A percentile compares a stretch with the other conserved stretches of the same genome.
Evolutionary conservation across 345 rosid species (phyloP).

Genomic region (Eucalyptus guilfoylei): DNA sequence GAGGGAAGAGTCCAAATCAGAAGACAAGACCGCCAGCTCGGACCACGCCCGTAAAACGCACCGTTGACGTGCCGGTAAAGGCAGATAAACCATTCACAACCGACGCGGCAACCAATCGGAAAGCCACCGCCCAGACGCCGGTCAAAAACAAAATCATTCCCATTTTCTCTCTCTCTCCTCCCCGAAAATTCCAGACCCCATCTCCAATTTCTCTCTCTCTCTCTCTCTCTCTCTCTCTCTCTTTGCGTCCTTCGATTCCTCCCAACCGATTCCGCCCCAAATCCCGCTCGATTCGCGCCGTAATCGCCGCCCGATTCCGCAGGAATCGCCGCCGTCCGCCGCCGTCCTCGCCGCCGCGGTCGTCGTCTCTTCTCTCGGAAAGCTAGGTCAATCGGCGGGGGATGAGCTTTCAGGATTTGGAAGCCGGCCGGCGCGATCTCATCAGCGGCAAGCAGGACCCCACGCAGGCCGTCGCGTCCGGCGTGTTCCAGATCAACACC

Average conservation of each 20-base stretch:
- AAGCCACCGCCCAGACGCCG: not conserved
- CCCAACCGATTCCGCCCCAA: not conserved
- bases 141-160: not conserved
- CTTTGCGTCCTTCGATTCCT: not conserved
- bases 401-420: slow-evolving; percentile 8
- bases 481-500: slow-evolving; percentile 5
- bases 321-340: not conserved
- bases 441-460: not conserved
- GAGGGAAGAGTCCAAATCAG: not conserved
- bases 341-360: not conserved
- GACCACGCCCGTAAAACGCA: not conserved
- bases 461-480: slow-evolving; percentile 3
- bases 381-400: not conserved
- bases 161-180: not conserved
- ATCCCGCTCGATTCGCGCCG: not conserved
- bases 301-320: not conserved
- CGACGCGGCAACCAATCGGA: not conserved
- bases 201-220: not conserved
- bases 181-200: not conserved
- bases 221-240: not conserved
- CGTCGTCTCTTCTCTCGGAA: not conserved
- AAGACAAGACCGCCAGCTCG: fast-evolving
- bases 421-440: not conserved
- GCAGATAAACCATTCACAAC: not conserved
- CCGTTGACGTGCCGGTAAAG: not conserved